Base-by-base conservation (phyloP, 495 filamentous ascomycete genomes). In the Neurospora tetraspora region DNA sequence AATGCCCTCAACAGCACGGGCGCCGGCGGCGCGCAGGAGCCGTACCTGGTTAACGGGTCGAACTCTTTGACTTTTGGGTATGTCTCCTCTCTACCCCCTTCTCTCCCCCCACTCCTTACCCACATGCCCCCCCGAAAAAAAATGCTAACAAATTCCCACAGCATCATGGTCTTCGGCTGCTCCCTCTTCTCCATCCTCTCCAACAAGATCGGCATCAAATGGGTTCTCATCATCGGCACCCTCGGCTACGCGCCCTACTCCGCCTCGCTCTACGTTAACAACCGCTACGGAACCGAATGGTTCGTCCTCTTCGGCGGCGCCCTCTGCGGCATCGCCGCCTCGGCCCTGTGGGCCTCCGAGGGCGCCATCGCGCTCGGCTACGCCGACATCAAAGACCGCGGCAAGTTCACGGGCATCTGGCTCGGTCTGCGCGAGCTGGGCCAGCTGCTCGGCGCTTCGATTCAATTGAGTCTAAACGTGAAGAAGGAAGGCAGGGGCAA, bases 281-380 rank as follows among this genome's bases (percentile, higher is more conserved):
- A 88, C 76, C 83, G 86, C 0, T 88, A 85, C 76, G 87, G 87
- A 5, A 84, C 81, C 12, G 81, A 85, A 69, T 90, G 87, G 88
- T 85, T 90, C 69, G 82, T 89, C 0, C 75, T 88, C 18, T 81
- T 89, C 3, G 88, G 86, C 7, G 86, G 86, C 7, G 86, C 83
- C 4, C 83, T 84, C 11, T 90, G 88, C 76, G 87, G 88, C 0
- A 81, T 89, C 37, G 83, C 83, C 6, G 87, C 87, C 0, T 86
- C 85, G 9, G 79, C 87, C 9, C 78, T 89, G n/a, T 89, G 88
- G 87, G 87, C 85, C 0, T 84, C 84, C 65, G 88, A 90, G 72
- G 86, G 86, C 59, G 87, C 87, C 39, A 84, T 90, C 74, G 87
- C 86, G 1, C 80, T 89, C 10, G 87, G 87, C 2, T 89, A 89